Percentiles rank a stretch among this genome's conserved stretches.
These are phyloP conservation scores for Lophium mytilinum DNA, from an alignment of 495 filamentous ascomycete species.

Conservation along the genomic window DNA sequence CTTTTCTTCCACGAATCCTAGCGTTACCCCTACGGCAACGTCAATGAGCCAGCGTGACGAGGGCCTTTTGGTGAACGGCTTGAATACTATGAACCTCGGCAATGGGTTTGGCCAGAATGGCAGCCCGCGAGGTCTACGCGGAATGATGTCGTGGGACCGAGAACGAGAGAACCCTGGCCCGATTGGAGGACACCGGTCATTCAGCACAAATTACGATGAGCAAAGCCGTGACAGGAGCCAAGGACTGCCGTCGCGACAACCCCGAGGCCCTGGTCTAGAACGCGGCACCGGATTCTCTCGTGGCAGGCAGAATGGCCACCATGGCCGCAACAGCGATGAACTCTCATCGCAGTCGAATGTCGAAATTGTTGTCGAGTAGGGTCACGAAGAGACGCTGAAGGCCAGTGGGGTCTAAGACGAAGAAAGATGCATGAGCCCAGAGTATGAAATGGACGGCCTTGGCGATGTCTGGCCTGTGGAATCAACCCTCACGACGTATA, in stretches of 20 bases:
- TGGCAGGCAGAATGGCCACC: conserved; percentile 71
- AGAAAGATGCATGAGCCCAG: neutral
- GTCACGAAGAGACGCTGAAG: neutral
- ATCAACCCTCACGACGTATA: conserved; percentile 26
- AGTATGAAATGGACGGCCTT: conserved; percentile 18
- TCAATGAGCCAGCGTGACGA: conserved; percentile 58
- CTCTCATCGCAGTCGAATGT: conserved; percentile 50
- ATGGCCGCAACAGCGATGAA: conserved; percentile 72
- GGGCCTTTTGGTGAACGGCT: conserved; percentile 57
- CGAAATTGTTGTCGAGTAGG: conserved; percentile 38
- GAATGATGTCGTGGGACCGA: conserved; percentile 59
- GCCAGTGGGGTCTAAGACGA: neutral
- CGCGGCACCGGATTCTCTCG: conserved; percentile 68
- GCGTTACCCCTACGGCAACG: conserved; percentile 66
- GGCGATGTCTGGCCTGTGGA: conserved; percentile 12
- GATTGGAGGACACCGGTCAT: conserved; percentile 79
- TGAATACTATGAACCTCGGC: conserved; percentile 55
- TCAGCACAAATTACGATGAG: conserved; percentile 58
- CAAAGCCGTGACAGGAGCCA: conserved; percentile 49
- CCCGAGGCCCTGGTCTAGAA: conserved; percentile 68
- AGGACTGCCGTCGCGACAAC: conserved; percentile 65
- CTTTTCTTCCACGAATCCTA: conserved; percentile 56
- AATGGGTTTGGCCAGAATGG: conserved; percentile 51
- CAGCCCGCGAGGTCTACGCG: conserved; percentile 53
- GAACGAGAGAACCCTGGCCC: conserved; percentile 62